Conservation (phyloP, 345 rosid species). For the Atalantia buxifolia region DNA sequence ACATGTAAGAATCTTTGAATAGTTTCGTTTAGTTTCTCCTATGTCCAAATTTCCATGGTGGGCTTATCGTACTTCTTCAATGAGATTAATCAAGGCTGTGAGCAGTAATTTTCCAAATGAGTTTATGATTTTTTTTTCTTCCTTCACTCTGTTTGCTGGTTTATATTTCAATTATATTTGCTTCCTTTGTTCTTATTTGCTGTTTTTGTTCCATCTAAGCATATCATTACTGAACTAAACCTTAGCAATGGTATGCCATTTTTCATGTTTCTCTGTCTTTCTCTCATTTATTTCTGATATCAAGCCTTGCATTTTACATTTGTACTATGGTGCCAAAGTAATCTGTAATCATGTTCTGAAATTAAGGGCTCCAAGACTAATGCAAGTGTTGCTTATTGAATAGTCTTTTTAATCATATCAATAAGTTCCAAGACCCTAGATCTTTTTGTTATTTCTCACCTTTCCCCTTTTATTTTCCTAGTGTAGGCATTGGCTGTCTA, state of each 20-base stretch:
- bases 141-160: constrained; percentile 2
- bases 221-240: not conserved
- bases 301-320: not conserved
- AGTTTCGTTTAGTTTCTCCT: constrained; percentile 3
- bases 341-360: not conserved
- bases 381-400: not conserved
- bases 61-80: not conserved
- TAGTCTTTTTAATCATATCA: not conserved
- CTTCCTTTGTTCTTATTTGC: not conserved
- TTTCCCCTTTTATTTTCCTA: not conserved
- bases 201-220: not conserved
- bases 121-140: not conserved
- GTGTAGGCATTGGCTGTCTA: not conserved
- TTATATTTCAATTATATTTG: not conserved
- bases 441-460: not conserved
- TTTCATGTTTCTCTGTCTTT: not conserved
- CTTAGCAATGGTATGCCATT: not conserved
- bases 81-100: not conserved
- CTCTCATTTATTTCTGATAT: not conserved
- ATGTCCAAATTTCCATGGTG: not conserved
- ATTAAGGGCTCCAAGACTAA: not conserved
- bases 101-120: not conserved
- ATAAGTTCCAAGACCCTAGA: not conserved
- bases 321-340: not conserved
- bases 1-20: constrained; percentile 46